Evolutionary conservation across 352 stramenopile species (phyloP).

Genomic region (Albugo laibachii): DNA sequence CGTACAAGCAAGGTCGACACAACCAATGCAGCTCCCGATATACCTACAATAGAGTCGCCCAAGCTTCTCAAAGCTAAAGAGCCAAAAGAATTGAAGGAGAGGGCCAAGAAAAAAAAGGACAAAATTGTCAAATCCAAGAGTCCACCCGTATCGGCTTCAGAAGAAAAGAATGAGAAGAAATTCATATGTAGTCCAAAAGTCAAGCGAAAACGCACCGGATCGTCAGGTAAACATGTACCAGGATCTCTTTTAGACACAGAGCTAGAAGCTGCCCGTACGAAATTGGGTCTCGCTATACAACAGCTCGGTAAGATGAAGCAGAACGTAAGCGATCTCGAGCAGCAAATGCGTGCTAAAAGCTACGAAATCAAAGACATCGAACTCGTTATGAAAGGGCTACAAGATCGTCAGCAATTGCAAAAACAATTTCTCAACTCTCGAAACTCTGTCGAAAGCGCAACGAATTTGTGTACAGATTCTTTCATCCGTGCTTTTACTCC

Average conservation of each 20-base stretch:
- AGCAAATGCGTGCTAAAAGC: conserved; percentile 24
- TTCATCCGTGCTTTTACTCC: not conserved
- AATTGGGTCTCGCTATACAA: conserved; percentile 21
- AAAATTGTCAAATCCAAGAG: too few species aligned
- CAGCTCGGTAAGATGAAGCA: conserved; percentile 21
- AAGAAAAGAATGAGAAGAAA: too few species aligned
- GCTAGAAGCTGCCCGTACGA: conserved; percentile 20
- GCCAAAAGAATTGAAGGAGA: too few species aligned
- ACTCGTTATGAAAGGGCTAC: conserved; percentile 31
- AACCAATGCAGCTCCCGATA: too few species aligned
- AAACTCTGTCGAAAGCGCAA: conserved; percentile 1
- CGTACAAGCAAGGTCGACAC: too few species aligned
- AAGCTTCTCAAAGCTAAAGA: too few species aligned
- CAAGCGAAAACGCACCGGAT: too few species aligned
- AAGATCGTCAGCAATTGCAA: conserved; percentile 29
- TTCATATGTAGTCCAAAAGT: too few species aligned
- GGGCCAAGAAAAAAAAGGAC: too few species aligned
- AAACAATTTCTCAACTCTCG: conserved; percentile 9
- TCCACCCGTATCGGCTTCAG: too few species aligned
- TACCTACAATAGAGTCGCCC: too few species aligned
- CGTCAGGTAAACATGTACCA: too few species aligned
- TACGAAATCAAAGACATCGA: conserved; percentile 49
- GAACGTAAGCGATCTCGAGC: conserved; percentile 15
- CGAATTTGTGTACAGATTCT: not conserved
- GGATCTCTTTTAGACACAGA: conserved; percentile 9